These are phyloP conservation scores for Syncephalastrum sp. DNA, from an alignment of 371 early-diverging fungal genomes.

Conservation along the genomic window DNA sequence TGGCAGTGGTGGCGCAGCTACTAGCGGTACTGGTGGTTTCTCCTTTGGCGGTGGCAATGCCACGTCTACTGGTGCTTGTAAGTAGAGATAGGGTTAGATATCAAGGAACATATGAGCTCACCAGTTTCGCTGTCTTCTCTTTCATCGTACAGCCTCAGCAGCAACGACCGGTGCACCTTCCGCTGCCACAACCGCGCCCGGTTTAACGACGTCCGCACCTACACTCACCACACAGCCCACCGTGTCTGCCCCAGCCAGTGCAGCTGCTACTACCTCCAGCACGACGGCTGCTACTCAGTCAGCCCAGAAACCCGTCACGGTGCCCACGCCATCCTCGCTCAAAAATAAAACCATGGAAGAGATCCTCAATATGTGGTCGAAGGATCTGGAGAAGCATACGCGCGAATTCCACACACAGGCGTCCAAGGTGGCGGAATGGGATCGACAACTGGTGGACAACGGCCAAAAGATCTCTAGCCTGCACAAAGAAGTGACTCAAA, in stretches of 20 bases:
- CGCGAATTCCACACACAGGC: conserved; percentile 88
- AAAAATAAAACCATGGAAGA: conserved; percentile 88
- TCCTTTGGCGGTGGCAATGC: conserved; percentile 12
- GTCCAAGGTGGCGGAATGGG: conserved; percentile 81
- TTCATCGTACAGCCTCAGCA: neutral
- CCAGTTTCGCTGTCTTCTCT: no score
- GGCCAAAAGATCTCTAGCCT: conserved; percentile 78
- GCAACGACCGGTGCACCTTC: conserved; percentile 9
- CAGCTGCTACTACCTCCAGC: conserved; percentile 19
- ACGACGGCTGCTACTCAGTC: conserved; percentile 20
- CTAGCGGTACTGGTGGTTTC: conserved; percentile 8
- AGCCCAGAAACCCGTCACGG: conserved; percentile 25
- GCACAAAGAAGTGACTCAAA: conserved; percentile 66
- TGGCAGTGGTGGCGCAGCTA: neutral
- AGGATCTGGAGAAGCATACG: conserved; percentile 75
- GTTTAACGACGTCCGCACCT: conserved; percentile 14
- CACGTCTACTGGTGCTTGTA: neutral
- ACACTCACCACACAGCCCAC: conserved; percentile 22
- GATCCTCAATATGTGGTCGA: conserved; percentile 84
- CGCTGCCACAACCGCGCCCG: conserved; percentile 11
- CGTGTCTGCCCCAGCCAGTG: conserved; percentile 14
- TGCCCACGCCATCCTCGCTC: conserved; percentile 53
- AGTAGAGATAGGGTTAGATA: no score
- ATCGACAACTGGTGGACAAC: conserved; percentile 82
- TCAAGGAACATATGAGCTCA: no score